Evolutionary conservation across 345 rosid species (phyloP), one percentile per base, ranked within the genome.

Genomic region (Lumnitzera racemosa): DNA sequence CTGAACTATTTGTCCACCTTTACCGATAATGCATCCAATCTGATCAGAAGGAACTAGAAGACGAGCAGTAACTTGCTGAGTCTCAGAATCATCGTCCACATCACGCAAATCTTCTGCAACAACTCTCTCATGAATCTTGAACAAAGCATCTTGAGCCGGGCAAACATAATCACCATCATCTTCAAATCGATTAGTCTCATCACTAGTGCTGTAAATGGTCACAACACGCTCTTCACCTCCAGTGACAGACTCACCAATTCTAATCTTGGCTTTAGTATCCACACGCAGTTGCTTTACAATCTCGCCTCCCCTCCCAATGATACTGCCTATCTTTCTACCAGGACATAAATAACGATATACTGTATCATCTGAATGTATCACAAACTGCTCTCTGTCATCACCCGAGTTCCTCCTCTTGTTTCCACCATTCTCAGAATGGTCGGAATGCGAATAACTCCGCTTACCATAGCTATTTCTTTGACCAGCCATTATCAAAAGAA

Each of bases 11-110:
- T 88, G 89, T 17, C 99, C 99, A 59, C 96, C 99, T 81, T 85
- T 90, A 24, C 99, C 97, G 56, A 90, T 88, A 63, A 94, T 70
- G 70, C 92, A 94, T 52, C 99, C 99, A 67, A 94, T 90, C 90
- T 94, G 99, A 80, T 90, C 97, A 9, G 99, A 94, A 17, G 96
- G 87, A 46, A 94, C 99, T 66, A 94, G 96, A 58, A 94, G 84
- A 69, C 78, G 83, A 5, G 96, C 95, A 56, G 76, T 79, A 59
- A 84, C 78, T 59, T 82, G 83, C 16, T 69, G 89, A 69, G 74
- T 74, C 51, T 81, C 92, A 54, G 80, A 61, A 17, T 80, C 87
- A 2, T 84, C 96, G 54, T 84, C 97, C 43, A 36, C 7, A 49
- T 76, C 74, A 15, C 57, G 82, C 63, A 77, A 72, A 49, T 88